These are phyloP conservation scores for Hypoxylon sp. DNA, from an alignment of 2,329 filamentous ascomycete species.

Conservation along the genomic window DNA sequence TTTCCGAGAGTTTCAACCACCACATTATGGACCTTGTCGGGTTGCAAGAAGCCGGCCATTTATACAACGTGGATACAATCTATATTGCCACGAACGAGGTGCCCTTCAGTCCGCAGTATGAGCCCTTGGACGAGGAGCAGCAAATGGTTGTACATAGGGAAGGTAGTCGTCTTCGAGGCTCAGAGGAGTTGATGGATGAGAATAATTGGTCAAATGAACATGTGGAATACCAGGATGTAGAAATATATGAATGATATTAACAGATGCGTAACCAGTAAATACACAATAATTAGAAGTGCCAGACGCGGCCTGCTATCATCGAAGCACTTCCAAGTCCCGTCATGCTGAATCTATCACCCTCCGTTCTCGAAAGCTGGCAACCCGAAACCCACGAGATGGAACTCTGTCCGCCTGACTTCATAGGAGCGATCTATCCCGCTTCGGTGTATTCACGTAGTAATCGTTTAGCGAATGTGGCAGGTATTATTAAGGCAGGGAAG, in stretches of 20 bases:
- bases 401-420: conserved; percentile 2
- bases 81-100: neutral
- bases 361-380: conserved; percentile 3
- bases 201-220: neutral
- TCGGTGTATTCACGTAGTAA: neutral
- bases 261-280: conserved; percentile 29
- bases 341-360: conserved; percentile 7
- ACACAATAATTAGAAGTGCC: conserved; percentile 44
- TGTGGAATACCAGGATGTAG: conserved; percentile 5
- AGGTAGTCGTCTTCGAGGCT: neutral
- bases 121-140: neutral
- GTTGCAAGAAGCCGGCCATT: conserved; percentile 5
- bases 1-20: neutral
- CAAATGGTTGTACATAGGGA: neutral
- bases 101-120: conserved; percentile 1
- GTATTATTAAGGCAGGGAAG: neutral
- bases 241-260: conserved; percentile 28
- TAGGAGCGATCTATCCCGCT: neutral
- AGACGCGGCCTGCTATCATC: conserved; percentile 45
- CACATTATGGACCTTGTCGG: neutral
- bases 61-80: neutral
- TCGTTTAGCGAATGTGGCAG: neutral
- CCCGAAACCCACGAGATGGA: neutral
- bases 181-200: neutral
- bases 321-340: conserved; percentile 36